phyloP scores from a whole-genome alignment of 495 filamentous ascomycete species.

The Xylaria intraflava region DNA sequence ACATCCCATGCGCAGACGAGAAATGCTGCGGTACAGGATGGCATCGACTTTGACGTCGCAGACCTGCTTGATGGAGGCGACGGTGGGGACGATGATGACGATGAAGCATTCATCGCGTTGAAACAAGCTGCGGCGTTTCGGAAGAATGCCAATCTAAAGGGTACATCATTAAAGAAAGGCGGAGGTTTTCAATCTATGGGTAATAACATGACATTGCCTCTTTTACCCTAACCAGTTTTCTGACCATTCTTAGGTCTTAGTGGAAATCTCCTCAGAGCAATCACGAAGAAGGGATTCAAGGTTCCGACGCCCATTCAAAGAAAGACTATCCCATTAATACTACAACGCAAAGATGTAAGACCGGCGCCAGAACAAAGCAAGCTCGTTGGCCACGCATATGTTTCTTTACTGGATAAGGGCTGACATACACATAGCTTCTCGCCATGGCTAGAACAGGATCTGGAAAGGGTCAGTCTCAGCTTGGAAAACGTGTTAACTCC shows the following conservation, averaged over 20 bases:
- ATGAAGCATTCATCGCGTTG: slow-evolving; percentile 83
- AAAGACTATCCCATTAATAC: slow-evolving; percentile 84
- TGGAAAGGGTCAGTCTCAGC: slow-evolving; percentile 53
- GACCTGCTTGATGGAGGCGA: slow-evolving; percentile 40
- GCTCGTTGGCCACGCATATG: neutral
- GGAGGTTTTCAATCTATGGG: slow-evolving; percentile 98
- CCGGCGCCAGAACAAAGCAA: neutral
- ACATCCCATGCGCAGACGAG: slow-evolving; percentile 26
- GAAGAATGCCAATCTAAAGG: slow-evolving; percentile 73
- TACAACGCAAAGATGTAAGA: slow-evolving; percentile 11
- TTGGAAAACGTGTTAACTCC: neutral
- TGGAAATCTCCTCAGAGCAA: slow-evolving; percentile 74
- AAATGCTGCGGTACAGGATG: slow-evolving; percentile 28
- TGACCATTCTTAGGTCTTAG: slow-evolving; percentile 52
- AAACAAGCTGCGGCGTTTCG: slow-evolving; percentile 79
- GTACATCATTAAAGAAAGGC: slow-evolving; percentile 81
- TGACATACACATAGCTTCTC: slow-evolving; percentile 49
- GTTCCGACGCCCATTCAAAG: slow-evolving; percentile 96
- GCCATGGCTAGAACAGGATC: slow-evolving; percentile 97
- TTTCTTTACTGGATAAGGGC: neutral
- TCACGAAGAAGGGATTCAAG: slow-evolving; percentile 85
- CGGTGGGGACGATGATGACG: slow-evolving; percentile 58
- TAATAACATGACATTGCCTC: neutral
- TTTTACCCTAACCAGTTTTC: neutral
- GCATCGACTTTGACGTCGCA: slow-evolving; percentile 33